These are phyloP conservation scores for Pestalotiopsis sp. DNA, from an alignment of 2,329 filamentous ascomycete species.

Conservation along the genomic window DNA sequence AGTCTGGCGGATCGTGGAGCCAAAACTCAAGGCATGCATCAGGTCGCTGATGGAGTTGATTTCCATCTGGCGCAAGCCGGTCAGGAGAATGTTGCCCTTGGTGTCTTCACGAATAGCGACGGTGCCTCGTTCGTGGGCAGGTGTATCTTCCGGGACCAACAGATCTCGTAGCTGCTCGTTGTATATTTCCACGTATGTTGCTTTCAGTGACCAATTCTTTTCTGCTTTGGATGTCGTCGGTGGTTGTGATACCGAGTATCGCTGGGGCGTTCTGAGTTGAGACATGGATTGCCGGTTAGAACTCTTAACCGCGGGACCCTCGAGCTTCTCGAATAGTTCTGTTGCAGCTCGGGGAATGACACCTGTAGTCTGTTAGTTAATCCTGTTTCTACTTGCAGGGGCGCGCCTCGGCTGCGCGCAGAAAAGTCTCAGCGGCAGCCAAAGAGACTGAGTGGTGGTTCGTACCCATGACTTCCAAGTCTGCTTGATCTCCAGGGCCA, in stretches of 20 bases:
- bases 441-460: constrained; percentile 17
- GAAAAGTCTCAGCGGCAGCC: neutral
- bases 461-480: constrained; percentile 78
- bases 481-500: constrained; percentile 75
- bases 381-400: neutral
- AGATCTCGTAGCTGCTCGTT: constrained; percentile 95
- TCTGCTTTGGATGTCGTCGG: constrained; percentile 49
- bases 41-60: constrained; percentile 93
- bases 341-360: constrained; percentile 92
- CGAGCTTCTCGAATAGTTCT: constrained; percentile 85
- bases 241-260: constrained; percentile 66
- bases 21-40: constrained; percentile 85
- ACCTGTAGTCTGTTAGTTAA: constrained; percentile 53
- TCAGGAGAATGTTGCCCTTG: constrained; percentile 92
- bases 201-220: constrained; percentile 87
- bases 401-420: neutral
- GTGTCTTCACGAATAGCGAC: constrained; percentile 95
- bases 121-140: constrained; percentile 68
- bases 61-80: constrained; percentile 83
- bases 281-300: constrained; percentile 70
- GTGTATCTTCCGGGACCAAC: constrained; percentile 74
- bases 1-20: constrained; percentile 92
- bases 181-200: constrained; percentile 97
- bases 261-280: constrained; percentile 77
- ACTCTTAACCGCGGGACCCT: constrained; percentile 47